These are phyloP conservation scores for Tuber indicum DNA, from an alignment of 495 filamentous ascomycete genomes.

Conservation along the genomic window DNA sequence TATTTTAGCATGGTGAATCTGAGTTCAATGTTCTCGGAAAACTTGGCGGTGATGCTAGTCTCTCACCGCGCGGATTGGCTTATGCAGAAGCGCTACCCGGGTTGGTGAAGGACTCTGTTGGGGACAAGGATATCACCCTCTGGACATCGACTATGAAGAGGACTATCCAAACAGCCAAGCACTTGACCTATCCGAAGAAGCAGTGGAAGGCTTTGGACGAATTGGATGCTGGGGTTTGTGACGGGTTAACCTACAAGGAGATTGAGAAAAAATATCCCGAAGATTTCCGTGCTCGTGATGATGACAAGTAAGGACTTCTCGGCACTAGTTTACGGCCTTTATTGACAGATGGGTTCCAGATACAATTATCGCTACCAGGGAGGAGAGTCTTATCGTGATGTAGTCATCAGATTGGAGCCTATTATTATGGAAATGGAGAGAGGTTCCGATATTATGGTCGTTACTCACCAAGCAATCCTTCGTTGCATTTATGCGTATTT, in stretches of 20 bases:
- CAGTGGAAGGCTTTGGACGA: slow-evolving; percentile 99
- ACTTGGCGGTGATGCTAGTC: slow-evolving; percentile 83
- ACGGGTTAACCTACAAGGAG: slow-evolving; percentile 88
- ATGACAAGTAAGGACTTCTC: slow-evolving; percentile 61
- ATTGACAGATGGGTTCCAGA: slow-evolving; percentile 19
- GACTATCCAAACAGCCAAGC: slow-evolving; percentile 83
- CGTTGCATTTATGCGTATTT: slow-evolving; percentile 98
- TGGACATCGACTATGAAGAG: slow-evolving; percentile 95
- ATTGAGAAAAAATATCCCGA: slow-evolving; percentile 86
- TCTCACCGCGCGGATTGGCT: slow-evolving; percentile 77
- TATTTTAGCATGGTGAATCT: slow-evolving; percentile 78
- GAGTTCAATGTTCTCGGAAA: slow-evolving; percentile 78
- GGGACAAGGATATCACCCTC: slow-evolving; percentile 61
- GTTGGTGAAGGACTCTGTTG: slow-evolving; percentile 72
- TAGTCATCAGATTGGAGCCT: slow-evolving; percentile 92
- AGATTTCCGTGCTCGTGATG: slow-evolving; percentile 87
- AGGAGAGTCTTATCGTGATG: slow-evolving; percentile 93
- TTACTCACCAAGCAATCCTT: slow-evolving; percentile 93
- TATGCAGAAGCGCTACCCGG: slow-evolving; percentile 78
- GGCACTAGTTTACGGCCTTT: background rate
- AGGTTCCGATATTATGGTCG: slow-evolving; percentile 92
- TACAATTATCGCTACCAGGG: slow-evolving; percentile 98
- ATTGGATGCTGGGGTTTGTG: slow-evolving; percentile 91
- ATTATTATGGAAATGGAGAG: slow-evolving; percentile 99
- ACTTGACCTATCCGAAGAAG: slow-evolving; percentile 79